Conservation (phyloP, 805 yeast species). For the Cyberlindnera americana region DNA sequence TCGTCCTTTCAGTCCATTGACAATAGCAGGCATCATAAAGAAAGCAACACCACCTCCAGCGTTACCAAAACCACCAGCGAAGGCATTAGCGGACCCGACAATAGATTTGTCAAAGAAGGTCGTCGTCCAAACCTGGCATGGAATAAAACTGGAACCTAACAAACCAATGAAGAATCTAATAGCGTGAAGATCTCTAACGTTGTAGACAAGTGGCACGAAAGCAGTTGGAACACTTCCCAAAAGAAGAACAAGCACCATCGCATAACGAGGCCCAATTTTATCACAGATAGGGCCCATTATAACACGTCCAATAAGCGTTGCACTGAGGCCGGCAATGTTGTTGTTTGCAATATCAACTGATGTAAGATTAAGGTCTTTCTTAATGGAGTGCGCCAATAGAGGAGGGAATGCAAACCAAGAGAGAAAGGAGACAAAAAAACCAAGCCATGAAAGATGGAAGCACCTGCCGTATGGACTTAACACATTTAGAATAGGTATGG, state of each 20-base stretch:
- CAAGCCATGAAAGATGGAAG: slow-evolving; percentile 31
- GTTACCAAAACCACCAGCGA: slow-evolving; percentile 33
- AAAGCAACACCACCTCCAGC: slow-evolving; percentile 34
- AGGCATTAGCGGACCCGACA: slow-evolving; percentile 31
- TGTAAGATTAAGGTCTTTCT: slow-evolving; percentile 24
- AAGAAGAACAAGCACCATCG: slow-evolving; percentile 26
- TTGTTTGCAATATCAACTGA: slow-evolving; percentile 29
- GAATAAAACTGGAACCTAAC: slow-evolving; percentile 32
- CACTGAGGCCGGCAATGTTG: slow-evolving; percentile 31
- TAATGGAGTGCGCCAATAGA: slow-evolving; percentile 25
- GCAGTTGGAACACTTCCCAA: slow-evolving; percentile 31
- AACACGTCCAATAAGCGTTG: slow-evolving; percentile 29
- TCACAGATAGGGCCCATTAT: slow-evolving; percentile 30
- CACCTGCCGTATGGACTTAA: slow-evolving; percentile 24
- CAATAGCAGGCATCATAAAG: slow-evolving; percentile 32
- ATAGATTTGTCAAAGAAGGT: slow-evolving; percentile 29
- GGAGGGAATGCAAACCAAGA: slow-evolving; percentile 35
- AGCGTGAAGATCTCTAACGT: slow-evolving; percentile 29
- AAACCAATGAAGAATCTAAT: slow-evolving; percentile 39
- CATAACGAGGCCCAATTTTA: slow-evolving; percentile 29
- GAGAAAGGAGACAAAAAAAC: slow-evolving; percentile 30
- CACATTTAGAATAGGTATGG: slow-evolving; percentile 29
- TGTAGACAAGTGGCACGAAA: slow-evolving; percentile 24
- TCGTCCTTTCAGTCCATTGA: slow-evolving; percentile 14
- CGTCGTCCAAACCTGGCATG: slow-evolving; percentile 30